Evolutionary conservation across 2,329 filamentous ascomycete genomes (phyloP).

Genomic region (Xylaria polymorpha): DNA sequence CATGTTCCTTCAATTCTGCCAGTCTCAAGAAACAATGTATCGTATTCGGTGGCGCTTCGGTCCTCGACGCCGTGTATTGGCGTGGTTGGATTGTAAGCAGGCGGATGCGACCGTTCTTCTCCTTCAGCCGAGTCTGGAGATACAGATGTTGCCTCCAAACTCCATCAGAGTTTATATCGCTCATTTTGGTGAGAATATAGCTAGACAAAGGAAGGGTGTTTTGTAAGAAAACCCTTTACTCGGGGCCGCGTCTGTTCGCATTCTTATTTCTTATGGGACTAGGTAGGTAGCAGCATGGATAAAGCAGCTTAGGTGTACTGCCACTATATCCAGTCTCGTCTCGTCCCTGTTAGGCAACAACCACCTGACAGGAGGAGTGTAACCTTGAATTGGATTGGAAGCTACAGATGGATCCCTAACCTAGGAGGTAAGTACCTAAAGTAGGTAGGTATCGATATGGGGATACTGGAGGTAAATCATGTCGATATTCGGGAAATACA

Average conservation of each 20-base stretch:
- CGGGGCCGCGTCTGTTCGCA: not conserved
- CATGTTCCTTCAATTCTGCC: conserved; percentile 38
- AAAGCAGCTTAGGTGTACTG: not conserved
- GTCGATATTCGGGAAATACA: not conserved
- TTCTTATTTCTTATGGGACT: conserved; percentile 1
- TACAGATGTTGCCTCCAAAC: conserved; percentile 43
- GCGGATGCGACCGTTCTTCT: conserved; percentile 41
- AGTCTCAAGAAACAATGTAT: conserved; percentile 42
- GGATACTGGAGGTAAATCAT: not conserved
- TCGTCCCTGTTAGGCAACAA: too few relatives aligned
- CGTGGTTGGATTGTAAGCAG: conserved; percentile 44
- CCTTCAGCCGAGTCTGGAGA: conserved; percentile 41
- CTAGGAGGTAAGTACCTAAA: too few relatives aligned
- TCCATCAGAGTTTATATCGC: conserved; percentile 1
- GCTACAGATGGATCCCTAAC: too few relatives aligned
- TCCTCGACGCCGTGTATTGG: conserved; percentile 35
- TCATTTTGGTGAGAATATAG: conserved; percentile 16
- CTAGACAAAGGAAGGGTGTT: not conserved
- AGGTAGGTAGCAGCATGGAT: not conserved
- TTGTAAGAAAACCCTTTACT: not conserved
- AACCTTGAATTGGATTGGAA: not conserved
- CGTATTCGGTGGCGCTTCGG: conserved; percentile 30
- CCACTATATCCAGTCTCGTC: too few relatives aligned
- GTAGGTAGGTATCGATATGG: too few relatives aligned
- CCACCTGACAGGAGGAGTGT: not conserved